Base-by-base conservation (phyloP, 352 stramenopile genomes). In the Pythium sp. region DNA sequence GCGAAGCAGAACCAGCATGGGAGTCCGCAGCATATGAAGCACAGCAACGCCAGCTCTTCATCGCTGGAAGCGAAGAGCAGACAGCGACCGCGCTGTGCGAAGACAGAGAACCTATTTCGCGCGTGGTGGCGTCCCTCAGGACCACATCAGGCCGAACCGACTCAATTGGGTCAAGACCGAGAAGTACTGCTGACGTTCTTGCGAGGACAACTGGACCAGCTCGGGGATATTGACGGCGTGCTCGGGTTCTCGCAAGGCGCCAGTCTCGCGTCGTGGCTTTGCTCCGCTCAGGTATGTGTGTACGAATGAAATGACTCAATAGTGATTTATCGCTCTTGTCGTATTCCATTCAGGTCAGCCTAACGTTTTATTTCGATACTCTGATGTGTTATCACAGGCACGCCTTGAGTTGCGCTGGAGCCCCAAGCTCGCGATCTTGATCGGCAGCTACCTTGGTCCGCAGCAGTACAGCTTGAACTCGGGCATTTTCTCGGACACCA, bases 231-330 rank as follows among this genome's bases (percentile, higher is more conserved):
- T 20, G 87, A 95, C 60, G 86, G 80, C 38, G 84, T 95, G 5
- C 64, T 95, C n/a, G 87, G 87, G 4, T 95, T 95, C 67, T 94
- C 86, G 3, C 87, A 95, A 69, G 87, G 87, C 43, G 87, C 87
- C 20, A 91, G 76, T 62, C 72, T 95, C 18, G 87, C 86, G 28
- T 79, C 87, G 55, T 94, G 86, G 86, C 84, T 95, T 72, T 94
- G 87, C 70, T 87, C 87, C 12, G 63, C 80, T 15, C 77, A 92
- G 72, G 80, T 87, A 28, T 59, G 60, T 70, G 18, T 43, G 12
- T 43, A 12, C 11, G 11, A 43, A 43, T 43, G 36, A 43, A 61
- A 57, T 20, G 20, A 51, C 14, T 24, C 8, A 26, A n/a, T 36
- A 5, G n/a, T n/a, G 24, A 61, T 59, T 2, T 32, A 0, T 58